Evolutionary conservation across 768 basidiomycete genomes (phyloP).

Genomic region (Postia placenta): DNA sequence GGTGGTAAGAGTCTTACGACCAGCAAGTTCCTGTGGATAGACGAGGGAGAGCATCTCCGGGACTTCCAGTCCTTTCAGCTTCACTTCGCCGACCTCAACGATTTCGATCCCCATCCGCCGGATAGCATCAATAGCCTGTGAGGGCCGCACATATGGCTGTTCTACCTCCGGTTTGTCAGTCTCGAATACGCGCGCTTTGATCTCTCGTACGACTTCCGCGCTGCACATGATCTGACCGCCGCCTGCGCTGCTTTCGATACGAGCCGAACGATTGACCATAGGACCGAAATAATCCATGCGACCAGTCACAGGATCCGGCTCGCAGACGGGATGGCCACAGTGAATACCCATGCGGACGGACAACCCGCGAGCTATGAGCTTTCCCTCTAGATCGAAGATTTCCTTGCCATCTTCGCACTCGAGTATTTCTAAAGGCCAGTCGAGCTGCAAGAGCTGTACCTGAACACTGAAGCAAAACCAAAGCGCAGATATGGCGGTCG

Average conservation of each 20-base stretch:
- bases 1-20: constrained; percentile 51
- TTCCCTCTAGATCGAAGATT: constrained; percentile 58
- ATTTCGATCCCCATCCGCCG: constrained; percentile 64
- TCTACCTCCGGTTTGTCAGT: constrained; percentile 49
- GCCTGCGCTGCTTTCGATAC: constrained; percentile 74
- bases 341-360: constrained; percentile 98
- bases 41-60: constrained; percentile 84
- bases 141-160: constrained; percentile 49
- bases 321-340: constrained; percentile 84
- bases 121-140: constrained; percentile 68
- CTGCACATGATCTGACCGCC: constrained; percentile 96
- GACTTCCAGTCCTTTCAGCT: constrained; percentile 90
- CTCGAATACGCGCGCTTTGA: constrained; percentile 53
- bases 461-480: constrained; percentile 92
- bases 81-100: constrained; percentile 79
- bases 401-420: constrained; percentile 89
- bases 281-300: constrained; percentile 99
- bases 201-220: constrained; percentile 79
- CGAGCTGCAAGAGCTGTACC: constrained; percentile 66
- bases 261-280: constrained; percentile 90
- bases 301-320: constrained; percentile 55
- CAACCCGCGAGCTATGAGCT: constrained; percentile 76
- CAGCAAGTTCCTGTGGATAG: constrained; percentile 70
- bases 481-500: constrained; percentile 76
- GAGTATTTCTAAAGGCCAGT: constrained; percentile 92